Evolutionary conservation across 768 basidiomycete genomes (phyloP), one percentile per base, ranked within the genome.

Genomic region (Chalciporus sphaerocephalus): DNA sequence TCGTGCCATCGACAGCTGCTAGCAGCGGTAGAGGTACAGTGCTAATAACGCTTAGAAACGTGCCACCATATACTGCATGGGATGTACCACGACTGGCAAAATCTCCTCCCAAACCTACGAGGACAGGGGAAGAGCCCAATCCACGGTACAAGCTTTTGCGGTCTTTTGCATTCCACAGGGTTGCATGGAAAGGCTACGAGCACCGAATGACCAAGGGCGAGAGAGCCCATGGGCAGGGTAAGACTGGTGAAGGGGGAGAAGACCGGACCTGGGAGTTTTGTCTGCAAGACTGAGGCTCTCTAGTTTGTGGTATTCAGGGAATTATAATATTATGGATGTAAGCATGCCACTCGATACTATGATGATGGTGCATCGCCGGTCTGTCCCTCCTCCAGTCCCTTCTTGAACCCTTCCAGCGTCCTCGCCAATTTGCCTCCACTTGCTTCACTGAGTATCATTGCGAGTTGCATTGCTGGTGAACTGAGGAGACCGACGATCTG

Each of bases 171-270:
- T 97, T 98, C 60, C 70, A 80, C 33, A 73, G 87, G 33, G 62
- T 63, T 9, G 51, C 69, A 0, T 98, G 92, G 81, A 79, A 76
- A 38, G 92, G 90, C 1, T 98, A 97, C 56, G 85, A 85, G 55
- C 95, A 98, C 62, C 73, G 90, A n/a, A 87, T 95, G 83, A 96
- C 95, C 3, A 87, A 92, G 58, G 94, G 94, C 5, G 90, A 79
- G 69, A 74, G 79, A 61, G 87, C 64, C 0, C 77, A 77, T 59
- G 84, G 79, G 22, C 76, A 69, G 32, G 80, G 77, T 21, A 83
- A 64, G 69, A 88, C 80, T 11, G 87, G 80, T 28, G 81, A 80
- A 58, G 85, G 79, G 8, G 87, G 81, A 38, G 87, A 83, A 55
- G 87, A 92, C 53, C 73, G 89, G 48, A 92, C 88, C 51, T 94